These are phyloP conservation scores for Crithidia brevicula DNA, from an alignment of 208 protist species.

Conservation along the genomic window DNA sequence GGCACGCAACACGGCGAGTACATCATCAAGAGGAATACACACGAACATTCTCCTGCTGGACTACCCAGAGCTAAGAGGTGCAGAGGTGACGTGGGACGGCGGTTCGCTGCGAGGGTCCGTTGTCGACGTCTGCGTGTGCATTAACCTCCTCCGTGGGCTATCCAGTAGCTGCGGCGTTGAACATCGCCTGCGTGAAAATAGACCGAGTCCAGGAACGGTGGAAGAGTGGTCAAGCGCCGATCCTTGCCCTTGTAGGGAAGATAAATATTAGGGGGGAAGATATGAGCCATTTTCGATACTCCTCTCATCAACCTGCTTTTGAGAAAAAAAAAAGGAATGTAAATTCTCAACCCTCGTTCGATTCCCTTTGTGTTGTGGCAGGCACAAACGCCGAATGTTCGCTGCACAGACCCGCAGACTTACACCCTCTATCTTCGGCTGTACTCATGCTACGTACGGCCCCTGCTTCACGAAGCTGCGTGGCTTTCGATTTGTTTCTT, in stretches of 20 bases:
- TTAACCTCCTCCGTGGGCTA: conserved; percentile 36
- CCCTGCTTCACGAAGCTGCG: too few species aligned
- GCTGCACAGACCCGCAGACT: too few species aligned
- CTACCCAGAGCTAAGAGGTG: conserved; percentile 26
- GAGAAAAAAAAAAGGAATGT: too few species aligned
- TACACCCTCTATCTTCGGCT: too few species aligned
- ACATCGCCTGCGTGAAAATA: neutral
- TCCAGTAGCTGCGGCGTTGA: neutral
- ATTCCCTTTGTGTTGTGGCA: too few species aligned
- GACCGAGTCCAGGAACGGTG: neutral
- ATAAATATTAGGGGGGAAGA: neutral
- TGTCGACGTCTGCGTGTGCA: conserved; percentile 43
- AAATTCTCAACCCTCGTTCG: too few species aligned
- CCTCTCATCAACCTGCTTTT: neutral
- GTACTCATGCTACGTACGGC: too few species aligned
- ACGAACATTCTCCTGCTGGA: conserved; percentile 63
- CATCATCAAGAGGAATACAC: conserved; percentile 22
- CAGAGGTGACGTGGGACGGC: conserved; percentile 11
- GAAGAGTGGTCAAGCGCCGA: neutral
- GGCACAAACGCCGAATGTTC: too few species aligned
- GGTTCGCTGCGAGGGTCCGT: conserved; percentile 12
- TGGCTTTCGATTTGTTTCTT: too few species aligned
- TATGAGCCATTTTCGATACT: too few species aligned
- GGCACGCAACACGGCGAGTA: conserved; percentile 21
- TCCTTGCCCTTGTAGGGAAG: neutral